phyloP scores from a whole-genome alignment of 768 basidiomycete species.

The Amanita polypyramis region DNA sequence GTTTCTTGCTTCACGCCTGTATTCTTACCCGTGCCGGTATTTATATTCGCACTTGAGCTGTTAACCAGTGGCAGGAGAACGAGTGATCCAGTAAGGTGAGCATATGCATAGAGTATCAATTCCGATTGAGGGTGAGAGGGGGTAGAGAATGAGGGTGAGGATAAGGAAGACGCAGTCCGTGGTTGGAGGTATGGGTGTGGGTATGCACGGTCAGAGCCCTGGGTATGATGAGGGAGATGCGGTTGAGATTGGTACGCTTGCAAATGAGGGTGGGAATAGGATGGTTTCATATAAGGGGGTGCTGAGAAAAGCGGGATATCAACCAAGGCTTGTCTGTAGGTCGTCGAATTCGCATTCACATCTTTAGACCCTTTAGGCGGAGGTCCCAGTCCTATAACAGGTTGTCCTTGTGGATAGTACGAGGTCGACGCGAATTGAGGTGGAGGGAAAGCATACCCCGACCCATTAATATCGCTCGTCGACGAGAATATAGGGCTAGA shows the following conservation, averaged over 20 bases:
- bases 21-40: no score
- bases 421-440: background rate
- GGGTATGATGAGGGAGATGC: background rate
- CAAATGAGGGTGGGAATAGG: background rate
- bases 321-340: background rate
- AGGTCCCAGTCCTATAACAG: background rate
- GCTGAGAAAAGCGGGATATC: slow-evolving; percentile 4
- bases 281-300: background rate
- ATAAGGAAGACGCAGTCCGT: slow-evolving; percentile 22
- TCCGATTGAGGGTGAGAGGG: slow-evolving; percentile 36
- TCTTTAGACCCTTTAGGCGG: background rate
- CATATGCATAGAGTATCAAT: slow-evolving; percentile 77
- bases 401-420: background rate
- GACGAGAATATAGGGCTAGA: background rate
- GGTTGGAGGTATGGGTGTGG: slow-evolving; percentile 18
- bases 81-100: slow-evolving; percentile 64
- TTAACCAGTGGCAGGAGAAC: slow-evolving; percentile 37
- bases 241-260: background rate
- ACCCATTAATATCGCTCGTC: background rate
- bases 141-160: slow-evolving; percentile 22
- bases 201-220: slow-evolving; percentile 1
- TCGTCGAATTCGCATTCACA: background rate
- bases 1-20: slow-evolving; percentile 21
- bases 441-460: background rate
- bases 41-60: background rate